Evolutionary conservation across 371 early-diverging fungal species (phyloP), one percentile per base, ranked within the genome.

Genomic region (Apophysomyces ossiformis): DNA sequence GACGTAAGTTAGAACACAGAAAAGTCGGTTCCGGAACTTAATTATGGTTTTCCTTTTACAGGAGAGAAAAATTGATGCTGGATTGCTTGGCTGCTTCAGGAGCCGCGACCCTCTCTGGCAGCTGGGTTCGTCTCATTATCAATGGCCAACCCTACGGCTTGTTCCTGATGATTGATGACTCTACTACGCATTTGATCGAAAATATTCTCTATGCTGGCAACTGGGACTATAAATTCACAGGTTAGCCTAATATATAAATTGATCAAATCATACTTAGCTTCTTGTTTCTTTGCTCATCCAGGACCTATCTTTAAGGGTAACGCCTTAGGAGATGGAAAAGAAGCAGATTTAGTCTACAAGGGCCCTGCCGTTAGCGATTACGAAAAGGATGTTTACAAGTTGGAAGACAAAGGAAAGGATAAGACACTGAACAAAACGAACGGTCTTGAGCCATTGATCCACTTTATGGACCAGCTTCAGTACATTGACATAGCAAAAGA

Each of bases 131-230:
- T 69, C 70, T 86, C 6, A 84, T 72, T 44, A 71, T 86, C 67
- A 86, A 86, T 65, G 75, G 75, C 47, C 75, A 75, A 50, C 64
- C 81, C n/a, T 81, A 76, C 36, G 86, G 86, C 58, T 71, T 86
- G n/a, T 86, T 69, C 70, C 60, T 86, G 61, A 73, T 86, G 75
- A 83, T 81, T 64, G 86, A 86, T 61, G 86, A 86, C 63, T 77
- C 77, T 56, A 77, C 84, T 18, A 83, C 76, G 57, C 79, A 77
- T 35, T 71, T 80, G 38, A 60, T 75, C 54, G 79, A 84, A 58
- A 76, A 78, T 54, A 69, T 78, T 1, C 66, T 86, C 26, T 69
- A 75, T 37, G 78, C 66, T 32, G 78, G 78, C 46, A 61, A 75
- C 37, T 67, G 66, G 57, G 65, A 68, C 16, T 72, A 67, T 15